Conservation (phyloP, 2,329 filamentous ascomycete genomes). For the Aspergillus sp. region DNA sequence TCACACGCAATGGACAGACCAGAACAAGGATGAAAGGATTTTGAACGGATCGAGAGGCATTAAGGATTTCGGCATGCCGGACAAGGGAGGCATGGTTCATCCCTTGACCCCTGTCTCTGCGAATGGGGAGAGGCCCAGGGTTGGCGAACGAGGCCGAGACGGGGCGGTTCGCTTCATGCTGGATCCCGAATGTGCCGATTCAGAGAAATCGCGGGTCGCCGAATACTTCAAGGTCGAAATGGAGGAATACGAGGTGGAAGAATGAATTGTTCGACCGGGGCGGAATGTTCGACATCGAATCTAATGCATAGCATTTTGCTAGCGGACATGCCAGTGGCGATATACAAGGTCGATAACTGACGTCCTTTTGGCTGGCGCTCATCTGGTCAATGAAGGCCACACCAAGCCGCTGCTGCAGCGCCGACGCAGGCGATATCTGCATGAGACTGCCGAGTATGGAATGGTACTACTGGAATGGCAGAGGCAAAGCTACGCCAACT, state of each 20-base stretch:
- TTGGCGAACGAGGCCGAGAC: slow-evolving; percentile 49
- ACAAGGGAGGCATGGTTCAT: slow-evolving; percentile 20
- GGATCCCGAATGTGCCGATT: slow-evolving; percentile 67
- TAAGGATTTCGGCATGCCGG: slow-evolving; percentile 22
- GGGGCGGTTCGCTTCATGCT: slow-evolving; percentile 88
- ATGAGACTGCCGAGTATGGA: no score
- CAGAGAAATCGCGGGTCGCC: slow-evolving; percentile 64
- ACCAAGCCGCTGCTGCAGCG: no score
- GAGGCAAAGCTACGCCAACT: no score
- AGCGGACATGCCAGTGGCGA: no score
- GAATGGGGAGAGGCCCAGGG: slow-evolving; percentile 39
- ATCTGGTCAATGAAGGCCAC: no score
- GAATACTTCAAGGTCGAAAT: slow-evolving; percentile 71
- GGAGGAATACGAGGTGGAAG: slow-evolving; percentile 55
- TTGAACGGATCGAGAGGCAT: slow-evolving; percentile 14
- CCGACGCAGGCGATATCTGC: no score
- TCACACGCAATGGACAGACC: slow-evolving; percentile 52
- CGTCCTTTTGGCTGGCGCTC: no score
- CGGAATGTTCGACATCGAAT: neutral
- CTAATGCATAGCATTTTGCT: no score
- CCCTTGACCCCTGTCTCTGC: slow-evolving; percentile 44
- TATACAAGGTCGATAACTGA: no score
- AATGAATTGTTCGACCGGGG: slow-evolving; percentile 15
- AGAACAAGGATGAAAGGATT: slow-evolving; percentile 16
- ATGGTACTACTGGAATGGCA: no score